Evolutionary conservation across 2,329 filamentous ascomycete species (phyloP).

Genomic region (Sporothrix euskadiensis): DNA sequence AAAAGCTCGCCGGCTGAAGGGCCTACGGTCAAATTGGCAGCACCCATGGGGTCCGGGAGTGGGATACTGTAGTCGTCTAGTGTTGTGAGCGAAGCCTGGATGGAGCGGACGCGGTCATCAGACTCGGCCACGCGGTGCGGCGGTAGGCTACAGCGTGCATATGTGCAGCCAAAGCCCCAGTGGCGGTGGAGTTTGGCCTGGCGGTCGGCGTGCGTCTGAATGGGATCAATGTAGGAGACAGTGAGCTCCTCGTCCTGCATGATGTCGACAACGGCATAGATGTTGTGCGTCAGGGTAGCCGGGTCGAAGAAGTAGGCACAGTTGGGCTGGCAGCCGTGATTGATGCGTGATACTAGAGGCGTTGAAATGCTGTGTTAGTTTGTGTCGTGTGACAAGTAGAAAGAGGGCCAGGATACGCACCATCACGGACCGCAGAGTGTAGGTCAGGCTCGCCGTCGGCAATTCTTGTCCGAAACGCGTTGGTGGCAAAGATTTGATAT

Average conservation of each 20-base stretch:
- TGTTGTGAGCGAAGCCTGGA: conserved; percentile 38
- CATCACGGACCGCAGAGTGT: conserved; percentile 39
- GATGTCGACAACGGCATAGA: conserved; percentile 43
- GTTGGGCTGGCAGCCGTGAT: conserved; percentile 48
- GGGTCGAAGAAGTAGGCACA: conserved; percentile 44
- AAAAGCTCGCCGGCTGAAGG: conserved; percentile 43
- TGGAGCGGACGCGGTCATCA: conserved; percentile 41
- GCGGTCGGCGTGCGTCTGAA: conserved; percentile 39
- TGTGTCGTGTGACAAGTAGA: background rate
- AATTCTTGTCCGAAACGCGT: conserved; percentile 38
- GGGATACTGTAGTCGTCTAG: conserved; percentile 41
- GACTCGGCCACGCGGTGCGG: conserved; percentile 37
- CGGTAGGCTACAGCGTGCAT: conserved; percentile 40
- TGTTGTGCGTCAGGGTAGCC: conserved; percentile 41
- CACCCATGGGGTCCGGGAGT: background rate
- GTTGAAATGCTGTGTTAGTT: background rate
- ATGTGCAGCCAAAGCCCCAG: conserved; percentile 47
- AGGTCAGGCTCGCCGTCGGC: conserved; percentile 35
- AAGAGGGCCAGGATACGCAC: conserved; percentile 31
- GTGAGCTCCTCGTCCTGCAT: conserved; percentile 46
- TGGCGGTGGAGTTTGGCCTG: conserved; percentile 37
- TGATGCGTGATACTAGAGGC: conserved; percentile 42
- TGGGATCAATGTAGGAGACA: conserved; percentile 44
- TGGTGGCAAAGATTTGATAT: conserved; percentile 40
- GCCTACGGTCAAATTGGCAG: conserved; percentile 32